Base-by-base conservation (phyloP, 164 flowering plant species). In the Chloranthus sessilifolius region DNA sequence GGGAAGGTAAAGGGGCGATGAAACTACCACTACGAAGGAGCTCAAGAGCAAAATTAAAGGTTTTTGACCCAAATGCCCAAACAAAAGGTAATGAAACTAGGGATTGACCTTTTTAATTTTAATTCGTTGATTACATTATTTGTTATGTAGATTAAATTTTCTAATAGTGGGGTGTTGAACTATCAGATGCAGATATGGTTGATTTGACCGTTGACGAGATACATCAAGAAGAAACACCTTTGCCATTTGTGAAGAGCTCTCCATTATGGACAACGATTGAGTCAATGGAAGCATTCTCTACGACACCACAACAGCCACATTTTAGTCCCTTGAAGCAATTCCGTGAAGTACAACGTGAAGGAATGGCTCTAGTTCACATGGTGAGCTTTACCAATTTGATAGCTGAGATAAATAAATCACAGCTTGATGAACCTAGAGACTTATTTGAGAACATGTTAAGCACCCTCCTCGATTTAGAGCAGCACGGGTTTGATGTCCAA, bases 301-400 rank as follows among this genome's bases (percentile, higher is more conserved):
- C 20, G 23, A 42, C 23, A 14, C 46, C 46, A 42, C 46, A 42
- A 23, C 11, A 4, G 12, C 46, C 40, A 3, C 22, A 36, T 49
- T 49, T 47, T 28, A 35, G 23, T 28, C 51, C 35, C 10, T 28
- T 47, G n/a, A 24, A 47, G 20, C 51, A 47, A 10, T 28, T 3
- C 21, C 16, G 20, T 7, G 21, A 28, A 20, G 38, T 7, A 12
- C 31, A 28, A 15, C 51, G 51, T 17, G 51, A 47, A 27, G 51
- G 36, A 47, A 47, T 47, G 51, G 51, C 51, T 16, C 7, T 47
- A 17, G 51, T 35, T 7, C 51, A 47, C 36, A 47, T 30, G 51
- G 36, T 47, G 14, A 19, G 36, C 7, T 47, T 47, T 47, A 37
- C 37, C 22, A 47, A 47, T 47, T 16, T 47, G n/a, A 37, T 30